Percentiles rank a stretch among this genome's conserved stretches.
phyloP scores from a whole-genome alignment of 257 asterid species.

The Solanum arcanum region DNA sequence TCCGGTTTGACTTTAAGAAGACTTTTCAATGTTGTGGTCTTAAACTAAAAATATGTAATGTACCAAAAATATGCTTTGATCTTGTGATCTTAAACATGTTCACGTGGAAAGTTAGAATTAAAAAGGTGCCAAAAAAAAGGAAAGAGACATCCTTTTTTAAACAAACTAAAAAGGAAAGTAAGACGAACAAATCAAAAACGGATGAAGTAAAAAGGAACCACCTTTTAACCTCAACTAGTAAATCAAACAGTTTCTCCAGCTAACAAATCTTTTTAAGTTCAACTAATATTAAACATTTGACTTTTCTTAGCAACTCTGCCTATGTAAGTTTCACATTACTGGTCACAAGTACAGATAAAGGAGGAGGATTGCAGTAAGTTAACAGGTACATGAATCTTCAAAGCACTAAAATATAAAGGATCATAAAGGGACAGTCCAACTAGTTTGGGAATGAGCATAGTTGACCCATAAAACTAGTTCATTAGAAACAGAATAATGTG shows the following conservation, averaged over 20 bases:
- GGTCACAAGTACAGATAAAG: background rate
- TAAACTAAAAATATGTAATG: background rate
- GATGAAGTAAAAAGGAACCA: background rate
- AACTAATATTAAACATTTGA: background rate
- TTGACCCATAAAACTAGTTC: background rate
- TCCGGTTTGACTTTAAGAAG: background rate
- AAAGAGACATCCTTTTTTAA: background rate
- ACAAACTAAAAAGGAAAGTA: background rate
- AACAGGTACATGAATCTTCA: background rate
- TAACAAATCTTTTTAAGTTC: background rate
- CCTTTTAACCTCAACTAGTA: background rate
- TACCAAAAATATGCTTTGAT: background rate
- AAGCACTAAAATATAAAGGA: background rate
- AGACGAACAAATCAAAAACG: background rate
- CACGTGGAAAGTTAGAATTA: background rate
- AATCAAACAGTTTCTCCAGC: background rate
- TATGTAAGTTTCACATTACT: background rate
- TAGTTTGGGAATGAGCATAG: background rate
- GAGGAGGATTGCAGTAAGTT: background rate
- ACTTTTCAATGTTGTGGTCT: background rate
- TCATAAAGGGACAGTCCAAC: background rate
- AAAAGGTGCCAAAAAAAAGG: background rate
- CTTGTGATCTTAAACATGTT: background rate
- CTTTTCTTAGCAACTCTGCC: background rate
- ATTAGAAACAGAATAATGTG: background rate